phyloP scores from a whole-genome alignment of 805 yeast species.

The Candida nonsorbophila region DNA sequence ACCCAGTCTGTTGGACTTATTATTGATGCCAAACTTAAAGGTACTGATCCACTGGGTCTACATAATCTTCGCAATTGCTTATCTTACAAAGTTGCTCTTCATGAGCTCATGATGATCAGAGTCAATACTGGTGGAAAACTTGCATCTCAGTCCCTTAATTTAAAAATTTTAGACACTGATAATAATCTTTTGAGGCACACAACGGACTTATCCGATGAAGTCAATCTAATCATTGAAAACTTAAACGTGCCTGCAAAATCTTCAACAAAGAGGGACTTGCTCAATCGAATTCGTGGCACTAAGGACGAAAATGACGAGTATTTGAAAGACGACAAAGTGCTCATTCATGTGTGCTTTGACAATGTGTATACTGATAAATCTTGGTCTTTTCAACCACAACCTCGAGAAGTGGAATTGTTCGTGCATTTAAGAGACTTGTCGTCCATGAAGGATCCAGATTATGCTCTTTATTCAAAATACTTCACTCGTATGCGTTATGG shows the following conservation, averaged over 20 bases:
- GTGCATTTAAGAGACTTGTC: constrained; percentile 32
- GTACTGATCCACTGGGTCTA: no score
- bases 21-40: no score
- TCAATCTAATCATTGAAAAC: constrained; percentile 31
- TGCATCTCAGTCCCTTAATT: constrained; percentile 28
- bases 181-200: constrained; percentile 28
- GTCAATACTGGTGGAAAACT: constrained; percentile 25
- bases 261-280: constrained; percentile 2
- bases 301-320: constrained; percentile 6
- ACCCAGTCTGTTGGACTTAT: no score
- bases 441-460: constrained; percentile 30
- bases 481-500: constrained; percentile 17
- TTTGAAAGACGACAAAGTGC: constrained; percentile 15
- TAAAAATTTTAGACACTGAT: constrained; percentile 32
- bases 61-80: constrained; percentile 29
- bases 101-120: constrained; percentile 32
- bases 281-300: background rate
- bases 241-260: constrained; percentile 19
- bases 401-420: constrained; percentile 25
- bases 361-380: constrained; percentile 36
- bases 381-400: constrained; percentile 33
- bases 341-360: constrained; percentile 37
- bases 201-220: constrained; percentile 23
- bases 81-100: constrained; percentile 27
- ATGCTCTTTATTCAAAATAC: constrained; percentile 28